These are phyloP conservation scores for Acacia acuminata DNA, from an alignment of 306 rosid species.

Conservation along the genomic window DNA sequence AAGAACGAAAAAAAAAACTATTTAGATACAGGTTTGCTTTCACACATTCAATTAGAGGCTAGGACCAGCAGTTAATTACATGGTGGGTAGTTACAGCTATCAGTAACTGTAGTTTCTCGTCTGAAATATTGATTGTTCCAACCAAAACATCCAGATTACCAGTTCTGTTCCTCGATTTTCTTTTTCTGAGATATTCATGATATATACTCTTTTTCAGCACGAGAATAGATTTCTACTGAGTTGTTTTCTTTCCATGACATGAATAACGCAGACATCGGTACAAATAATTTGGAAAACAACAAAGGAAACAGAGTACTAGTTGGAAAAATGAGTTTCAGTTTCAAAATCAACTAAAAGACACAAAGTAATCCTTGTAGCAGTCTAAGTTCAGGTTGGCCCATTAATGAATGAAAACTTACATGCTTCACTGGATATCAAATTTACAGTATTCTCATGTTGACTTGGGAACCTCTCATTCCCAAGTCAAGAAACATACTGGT, in stretches of 20 bases:
- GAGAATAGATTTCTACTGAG: neutral
- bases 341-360: neutral
- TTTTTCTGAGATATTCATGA: neutral
- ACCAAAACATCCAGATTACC: neutral
- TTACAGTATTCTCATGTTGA: conserved; percentile 15
- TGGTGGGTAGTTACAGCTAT: neutral
- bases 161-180: neutral
- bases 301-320: neutral
- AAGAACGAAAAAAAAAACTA: conserved; percentile 12
- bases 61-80: neutral
- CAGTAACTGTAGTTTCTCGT: neutral
- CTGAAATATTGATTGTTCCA: conserved; percentile 11
- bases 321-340: neutral
- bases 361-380: neutral
- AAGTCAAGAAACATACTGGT: neutral
- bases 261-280: neutral
- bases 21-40: neutral
- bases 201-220: neutral
- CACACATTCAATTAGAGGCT: neutral
- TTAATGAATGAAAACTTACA: neutral
- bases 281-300: conserved; percentile 10
- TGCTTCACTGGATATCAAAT: conserved; percentile 6
- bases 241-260: neutral
- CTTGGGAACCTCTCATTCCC: neutral
- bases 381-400: conserved; percentile 5